Percentiles rank a stretch among this genome's conserved stretches.
Evolutionary conservation across 257 asterid genomes (phyloP).

Genomic region (Fraxinus quadrangulata): DNA sequence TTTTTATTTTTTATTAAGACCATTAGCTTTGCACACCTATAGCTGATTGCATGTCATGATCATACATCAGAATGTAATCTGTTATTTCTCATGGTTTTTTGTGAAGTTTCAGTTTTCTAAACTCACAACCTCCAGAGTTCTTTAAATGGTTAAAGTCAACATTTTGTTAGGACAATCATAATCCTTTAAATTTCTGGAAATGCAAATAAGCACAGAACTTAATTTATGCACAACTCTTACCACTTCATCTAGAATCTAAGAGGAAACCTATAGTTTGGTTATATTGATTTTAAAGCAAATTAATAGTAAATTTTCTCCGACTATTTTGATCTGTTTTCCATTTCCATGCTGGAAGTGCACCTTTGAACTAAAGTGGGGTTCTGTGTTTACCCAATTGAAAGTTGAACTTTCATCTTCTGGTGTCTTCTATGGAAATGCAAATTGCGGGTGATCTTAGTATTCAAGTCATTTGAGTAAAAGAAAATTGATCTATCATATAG

Average conservation of each 20-base stretch:
- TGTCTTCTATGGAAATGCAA: neutral
- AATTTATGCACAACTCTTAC: neutral
- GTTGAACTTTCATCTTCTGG: slow-evolving; percentile 6
- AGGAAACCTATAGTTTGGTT: slow-evolving; percentile 10
- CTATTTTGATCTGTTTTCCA: neutral
- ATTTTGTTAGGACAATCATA: neutral
- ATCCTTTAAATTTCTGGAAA: slow-evolving; percentile 6
- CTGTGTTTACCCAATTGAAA: slow-evolving; percentile 1
- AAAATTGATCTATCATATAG: slow-evolving; percentile 1
- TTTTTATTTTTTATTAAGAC: slow-evolving; percentile 5
- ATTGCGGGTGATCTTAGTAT: neutral
- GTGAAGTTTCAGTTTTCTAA: slow-evolving; percentile 3
- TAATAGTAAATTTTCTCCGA: too few species aligned
- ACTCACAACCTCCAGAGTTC: slow-evolving; percentile 1
- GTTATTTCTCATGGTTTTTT: slow-evolving; percentile 18
- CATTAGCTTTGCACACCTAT: slow-evolving; percentile 17
- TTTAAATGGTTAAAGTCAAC: slow-evolving; percentile 6
- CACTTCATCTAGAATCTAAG: neutral
- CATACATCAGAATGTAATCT: slow-evolving; percentile 17
- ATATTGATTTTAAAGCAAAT: neutral
- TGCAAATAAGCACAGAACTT: neutral
- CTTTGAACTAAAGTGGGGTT: slow-evolving; percentile 2
- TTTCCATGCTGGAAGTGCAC: neutral
- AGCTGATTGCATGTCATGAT: slow-evolving; percentile 6
- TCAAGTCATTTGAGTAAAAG: neutral